Evolutionary conservation across 108 stramenopile species (phyloP).

Genomic region (Fragilaria radians): DNA sequence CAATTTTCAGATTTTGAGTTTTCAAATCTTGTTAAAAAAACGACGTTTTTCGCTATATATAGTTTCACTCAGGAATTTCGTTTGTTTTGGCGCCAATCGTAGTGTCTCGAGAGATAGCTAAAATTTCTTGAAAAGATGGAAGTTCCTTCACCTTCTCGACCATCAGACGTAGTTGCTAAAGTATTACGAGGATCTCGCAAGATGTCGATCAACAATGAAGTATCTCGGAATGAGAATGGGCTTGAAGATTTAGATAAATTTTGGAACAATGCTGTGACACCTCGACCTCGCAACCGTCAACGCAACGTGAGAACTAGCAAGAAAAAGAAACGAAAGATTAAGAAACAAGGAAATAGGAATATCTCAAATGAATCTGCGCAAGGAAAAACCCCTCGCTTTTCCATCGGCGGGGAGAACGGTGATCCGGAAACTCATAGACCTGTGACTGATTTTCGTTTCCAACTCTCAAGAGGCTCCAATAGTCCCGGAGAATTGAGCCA

Average conservation of each 20-base stretch:
- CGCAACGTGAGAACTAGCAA: neutral
- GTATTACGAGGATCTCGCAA: neutral
- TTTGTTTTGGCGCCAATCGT: too few species aligned
- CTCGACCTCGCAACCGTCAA: neutral
- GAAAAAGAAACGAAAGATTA: neutral
- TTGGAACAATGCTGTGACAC: conserved; percentile 2
- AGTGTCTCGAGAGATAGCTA: too few species aligned
- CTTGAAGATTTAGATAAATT: conserved; percentile 6
- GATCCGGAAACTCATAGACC: neutral
- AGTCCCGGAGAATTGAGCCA: conserved; percentile 39
- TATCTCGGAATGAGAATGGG: conserved; percentile 1
- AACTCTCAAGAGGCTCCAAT: neutral
- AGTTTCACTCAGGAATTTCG: too few species aligned
- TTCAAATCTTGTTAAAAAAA: too few species aligned
- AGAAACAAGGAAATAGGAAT: neutral
- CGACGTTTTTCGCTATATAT: too few species aligned
- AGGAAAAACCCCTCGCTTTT: conserved; percentile 3
- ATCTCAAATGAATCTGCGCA: neutral
- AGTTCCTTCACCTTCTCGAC: neutral
- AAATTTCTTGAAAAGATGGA: too few species aligned
- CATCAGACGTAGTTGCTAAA: neutral
- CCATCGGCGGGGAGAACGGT: neutral
- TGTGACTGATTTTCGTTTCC: neutral
- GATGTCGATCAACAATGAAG: neutral
- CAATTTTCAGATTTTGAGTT: too few species aligned